Base-by-base conservation (phyloP, 345 rosid species). In the Eucalyptus virginea region DNA sequence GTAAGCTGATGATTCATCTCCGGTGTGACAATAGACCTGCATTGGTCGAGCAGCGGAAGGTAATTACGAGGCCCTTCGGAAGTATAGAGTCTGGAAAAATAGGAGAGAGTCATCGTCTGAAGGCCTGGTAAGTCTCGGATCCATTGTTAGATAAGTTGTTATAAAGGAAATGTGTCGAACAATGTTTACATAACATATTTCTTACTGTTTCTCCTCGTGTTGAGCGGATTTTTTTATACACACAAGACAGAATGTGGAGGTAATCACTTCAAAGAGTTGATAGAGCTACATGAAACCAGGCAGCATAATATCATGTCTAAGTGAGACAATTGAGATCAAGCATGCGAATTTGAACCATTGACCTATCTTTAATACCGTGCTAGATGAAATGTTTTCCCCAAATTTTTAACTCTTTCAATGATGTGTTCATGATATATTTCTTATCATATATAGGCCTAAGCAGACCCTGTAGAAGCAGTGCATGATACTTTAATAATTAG, bases 131-230 rank as follows among this genome's bases (percentile, higher is more conserved):
- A n/a, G n/a, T n/a, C n/a, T n/a, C n/a, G n/a, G n/a, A n/a, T n/a
- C n/a, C n/a, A n/a, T n/a, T 65, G 18, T 65, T 65, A 65, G 77
- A 65, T 32, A n/a, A 65, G 77, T 65, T n/a, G 37, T n/a, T 65
- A 15, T 65, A 14, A n/a, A 65, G 37, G 9, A 65, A 65, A 65
- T 65, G 37, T 65, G 37, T 8, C 77, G 11, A 32, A 65, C 2
- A 65, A 65, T n/a, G 37, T 14, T 6, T n/a, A 14, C 16, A 17
- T 16, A 65, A 17, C 11, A n/a, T n/a, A 7, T n/a, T 65, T 65
- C 9, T 65, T n/a, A 65, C 10, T 17, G 0, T 17, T 65, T 15
- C 5, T 21, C 21, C 21, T 65, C 18, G 3, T 6, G 2, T n/a
- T 65, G 37, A 65, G 77, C 77, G 0, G 37, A 8, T 65, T 17